Conservation (phyloP, 2,329 filamentous ascomycete genomes). For the Cadophora malorum region DNA sequence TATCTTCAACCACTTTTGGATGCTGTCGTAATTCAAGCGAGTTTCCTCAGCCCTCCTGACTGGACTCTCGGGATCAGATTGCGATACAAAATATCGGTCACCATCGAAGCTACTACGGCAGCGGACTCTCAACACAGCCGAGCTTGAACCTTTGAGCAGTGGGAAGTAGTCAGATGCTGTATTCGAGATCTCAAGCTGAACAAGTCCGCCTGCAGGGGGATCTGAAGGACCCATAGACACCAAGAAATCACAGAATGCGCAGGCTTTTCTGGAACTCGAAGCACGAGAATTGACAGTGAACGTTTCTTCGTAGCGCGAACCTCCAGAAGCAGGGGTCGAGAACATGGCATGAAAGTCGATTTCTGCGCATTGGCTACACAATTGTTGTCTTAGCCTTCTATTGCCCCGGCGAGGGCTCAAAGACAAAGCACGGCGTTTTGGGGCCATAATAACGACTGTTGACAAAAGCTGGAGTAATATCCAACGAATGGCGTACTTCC, state of each 20-base stretch:
- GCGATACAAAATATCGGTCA: not conserved
- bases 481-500: too few relatives aligned
- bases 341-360: constrained; percentile 6
- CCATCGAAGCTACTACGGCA: not conserved
- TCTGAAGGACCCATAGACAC: not conserved
- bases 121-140: not conserved
- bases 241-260: not conserved
- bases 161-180: not conserved
- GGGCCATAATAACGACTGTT: not conserved
- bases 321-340: not conserved
- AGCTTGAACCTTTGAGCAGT: not conserved
- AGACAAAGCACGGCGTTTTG: not conserved
- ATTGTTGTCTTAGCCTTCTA: not conserved
- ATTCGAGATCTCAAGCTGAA: not conserved
- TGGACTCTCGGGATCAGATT: not conserved
- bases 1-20: not conserved
- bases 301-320: not conserved
- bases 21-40: not conserved
- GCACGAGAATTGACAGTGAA: not conserved
- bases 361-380: not conserved
- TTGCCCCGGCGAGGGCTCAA: not conserved
- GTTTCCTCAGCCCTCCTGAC: not conserved
- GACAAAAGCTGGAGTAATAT: too few relatives aligned
- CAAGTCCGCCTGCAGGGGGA: not conserved
- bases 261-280: not conserved